Evolutionary conservation across 2,329 filamentous ascomycete species (phyloP).

Genomic region (Ophiocordyceps camponoti-floridani): DNA sequence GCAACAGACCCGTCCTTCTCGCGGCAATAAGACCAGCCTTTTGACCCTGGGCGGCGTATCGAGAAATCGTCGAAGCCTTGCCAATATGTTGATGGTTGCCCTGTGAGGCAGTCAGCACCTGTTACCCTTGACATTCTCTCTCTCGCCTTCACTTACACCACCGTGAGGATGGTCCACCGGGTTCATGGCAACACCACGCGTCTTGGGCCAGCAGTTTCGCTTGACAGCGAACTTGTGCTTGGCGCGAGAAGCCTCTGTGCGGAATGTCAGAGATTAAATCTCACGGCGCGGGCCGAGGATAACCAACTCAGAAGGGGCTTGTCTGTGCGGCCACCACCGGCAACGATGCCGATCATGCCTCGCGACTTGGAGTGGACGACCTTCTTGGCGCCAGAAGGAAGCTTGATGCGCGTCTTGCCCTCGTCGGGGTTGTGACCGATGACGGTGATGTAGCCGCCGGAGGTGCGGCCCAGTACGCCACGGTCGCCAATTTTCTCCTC

Average conservation of each 20-base stretch:
- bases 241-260: slow-evolving; percentile 85
- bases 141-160: slow-evolving; percentile 42
- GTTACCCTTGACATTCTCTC: slow-evolving; percentile 1
- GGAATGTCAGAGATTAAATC: neutral
- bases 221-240: slow-evolving; percentile 99
- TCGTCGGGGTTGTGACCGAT: slow-evolving; percentile 96
- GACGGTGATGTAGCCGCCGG: slow-evolving; percentile 97
- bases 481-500: slow-evolving; percentile 98
- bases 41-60: slow-evolving; percentile 95
- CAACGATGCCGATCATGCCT: slow-evolving; percentile 99
- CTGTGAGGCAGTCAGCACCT: slow-evolving; percentile 29
- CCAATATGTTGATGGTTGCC: slow-evolving; percentile 99
- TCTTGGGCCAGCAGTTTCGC: slow-evolving; percentile 99
- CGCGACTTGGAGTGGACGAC: slow-evolving; percentile 78
- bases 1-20: slow-evolving; percentile 97
- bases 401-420: slow-evolving; percentile 99
- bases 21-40: slow-evolving; percentile 99
- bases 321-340: slow-evolving; percentile 98
- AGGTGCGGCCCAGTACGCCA: slow-evolving; percentile 88
- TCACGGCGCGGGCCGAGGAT: neutral
- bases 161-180: slow-evolving; percentile 97
- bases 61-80: slow-evolving; percentile 98
- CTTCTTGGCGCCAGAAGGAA: slow-evolving; percentile 98
- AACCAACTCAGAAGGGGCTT: slow-evolving; percentile 86
- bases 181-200: slow-evolving; percentile 99